Conservation (phyloP, 495 filamentous ascomycete genomes). For the Talaromyces stipitatus region DNA sequence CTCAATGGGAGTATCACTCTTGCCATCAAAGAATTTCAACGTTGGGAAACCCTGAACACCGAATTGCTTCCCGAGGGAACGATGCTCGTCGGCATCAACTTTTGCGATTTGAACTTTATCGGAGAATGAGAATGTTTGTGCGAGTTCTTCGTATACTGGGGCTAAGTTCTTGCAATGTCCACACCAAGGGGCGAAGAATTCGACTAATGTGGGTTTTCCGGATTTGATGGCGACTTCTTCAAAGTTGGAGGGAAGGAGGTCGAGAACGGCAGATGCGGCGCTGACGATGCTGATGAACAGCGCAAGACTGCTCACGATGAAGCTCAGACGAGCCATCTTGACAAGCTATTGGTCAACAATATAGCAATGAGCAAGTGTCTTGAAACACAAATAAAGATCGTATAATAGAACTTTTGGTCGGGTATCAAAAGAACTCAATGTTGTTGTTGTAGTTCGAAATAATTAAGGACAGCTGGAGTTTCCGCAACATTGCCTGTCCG, state of each 20-base stretch:
- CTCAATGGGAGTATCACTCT: slow-evolving; percentile 78
- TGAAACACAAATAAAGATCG: neutral
- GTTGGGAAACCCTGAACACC: slow-evolving; percentile 94
- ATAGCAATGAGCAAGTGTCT: neutral
- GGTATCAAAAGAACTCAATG: neutral
- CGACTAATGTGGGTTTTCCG: slow-evolving; percentile 92
- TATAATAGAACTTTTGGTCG: neutral
- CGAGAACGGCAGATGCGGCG: slow-evolving; percentile 55
- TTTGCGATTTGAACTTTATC: slow-evolving; percentile 88
- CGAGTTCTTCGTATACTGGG: slow-evolving; percentile 93
- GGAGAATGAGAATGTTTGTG: slow-evolving; percentile 57
- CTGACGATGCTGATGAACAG: slow-evolving; percentile 33
- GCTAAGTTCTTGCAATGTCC: slow-evolving; percentile 98
- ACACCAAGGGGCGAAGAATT: slow-evolving; percentile 99
- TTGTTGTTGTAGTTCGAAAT: neutral
- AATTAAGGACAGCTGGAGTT: slow-evolving; percentile 1
- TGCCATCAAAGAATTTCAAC: slow-evolving; percentile 96
- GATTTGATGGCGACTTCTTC: slow-evolving; percentile 81
- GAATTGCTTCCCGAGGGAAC: slow-evolving; percentile 71
- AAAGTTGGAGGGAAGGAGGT: slow-evolving; percentile 84
- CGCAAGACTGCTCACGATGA: slow-evolving; percentile 34
- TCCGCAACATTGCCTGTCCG: slow-evolving; percentile 2
- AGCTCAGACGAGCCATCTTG: slow-evolving; percentile 42
- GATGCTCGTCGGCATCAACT: slow-evolving; percentile 90
- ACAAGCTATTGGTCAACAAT: neutral